phyloP scores from a whole-genome alignment of 371 early-diverging fungal genomes.

The Amoeboaphelidium protococcarum region DNA sequence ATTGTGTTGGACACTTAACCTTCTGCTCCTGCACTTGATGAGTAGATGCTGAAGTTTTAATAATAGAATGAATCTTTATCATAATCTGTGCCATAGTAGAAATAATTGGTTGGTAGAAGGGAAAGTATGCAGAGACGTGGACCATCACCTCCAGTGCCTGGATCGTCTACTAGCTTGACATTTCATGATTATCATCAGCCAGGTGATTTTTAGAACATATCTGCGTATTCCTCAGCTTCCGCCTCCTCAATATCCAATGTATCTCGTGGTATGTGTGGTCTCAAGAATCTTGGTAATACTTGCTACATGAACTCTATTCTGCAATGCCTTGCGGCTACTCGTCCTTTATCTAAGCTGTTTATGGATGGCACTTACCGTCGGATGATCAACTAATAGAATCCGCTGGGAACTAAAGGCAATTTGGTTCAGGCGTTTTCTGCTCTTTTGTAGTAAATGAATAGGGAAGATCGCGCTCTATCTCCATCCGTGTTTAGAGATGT shows the following conservation, averaged over 20 bases:
- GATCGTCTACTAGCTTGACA: too few relatives aligned
- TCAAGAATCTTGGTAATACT: conserved; percentile 88
- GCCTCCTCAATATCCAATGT: not conserved
- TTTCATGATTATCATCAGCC: too few relatives aligned
- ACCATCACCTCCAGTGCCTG: too few relatives aligned
- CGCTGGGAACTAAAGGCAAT: conserved; percentile 48
- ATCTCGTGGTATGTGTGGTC: conserved; percentile 15
- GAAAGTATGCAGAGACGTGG: too few relatives aligned
- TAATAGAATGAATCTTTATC: too few relatives aligned
- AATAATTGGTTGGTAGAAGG: too few relatives aligned
- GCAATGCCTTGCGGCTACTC: conserved; percentile 70
- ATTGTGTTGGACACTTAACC: too few relatives aligned
- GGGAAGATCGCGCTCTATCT: conserved; percentile 1
- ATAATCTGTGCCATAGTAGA: too few relatives aligned
- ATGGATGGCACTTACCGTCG: conserved; percentile 33
- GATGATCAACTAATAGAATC: conserved; percentile 42
- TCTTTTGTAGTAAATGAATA: conserved; percentile 10
- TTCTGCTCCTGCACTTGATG: too few relatives aligned
- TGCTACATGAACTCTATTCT: conserved; percentile 92
- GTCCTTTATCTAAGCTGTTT: conserved; percentile 58
- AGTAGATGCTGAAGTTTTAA: too few relatives aligned
- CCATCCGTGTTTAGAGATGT: conserved; percentile 5
- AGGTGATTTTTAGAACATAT: too few relatives aligned
- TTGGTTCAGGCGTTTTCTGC: conserved; percentile 13
- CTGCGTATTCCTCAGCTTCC: too few relatives aligned